Evolutionary conservation across 2,329 filamentous ascomycete species (phyloP).

Genomic region (Diaporthe sp.): DNA sequence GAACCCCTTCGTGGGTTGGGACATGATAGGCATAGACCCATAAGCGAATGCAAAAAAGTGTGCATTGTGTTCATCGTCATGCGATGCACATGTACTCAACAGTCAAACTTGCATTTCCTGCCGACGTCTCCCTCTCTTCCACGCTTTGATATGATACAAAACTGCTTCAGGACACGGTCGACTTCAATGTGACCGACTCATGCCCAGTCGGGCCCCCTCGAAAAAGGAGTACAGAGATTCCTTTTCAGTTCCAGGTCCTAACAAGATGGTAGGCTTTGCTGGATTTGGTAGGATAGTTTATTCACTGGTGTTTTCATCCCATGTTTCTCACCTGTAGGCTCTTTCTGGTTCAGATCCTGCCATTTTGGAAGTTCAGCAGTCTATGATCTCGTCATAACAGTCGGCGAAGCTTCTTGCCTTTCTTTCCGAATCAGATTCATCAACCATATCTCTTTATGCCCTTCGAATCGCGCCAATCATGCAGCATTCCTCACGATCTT

Average conservation of each 20-base stretch:
- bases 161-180: too few relatives aligned
- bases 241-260: too few relatives aligned
- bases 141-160: background rate
- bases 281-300: too few relatives aligned
- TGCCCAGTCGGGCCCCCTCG: background rate
- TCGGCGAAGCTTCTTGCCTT: background rate
- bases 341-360: too few relatives aligned
- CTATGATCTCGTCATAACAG: background rate
- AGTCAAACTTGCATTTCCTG: background rate
- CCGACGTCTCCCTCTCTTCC: background rate
- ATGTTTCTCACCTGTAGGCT: background rate
- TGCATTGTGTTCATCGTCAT: background rate
- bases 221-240: background rate
- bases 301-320: too few relatives aligned
- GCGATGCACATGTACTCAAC: too few relatives aligned
- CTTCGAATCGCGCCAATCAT: background rate
- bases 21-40: background rate
- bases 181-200: background rate
- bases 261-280: background rate
- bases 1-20: background rate
- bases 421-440: background rate
- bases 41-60: background rate
- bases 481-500: background rate
- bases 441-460: background rate
- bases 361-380: background rate